Evolutionary conservation across 768 basidiomycete species (phyloP).

Genomic region (Tephrocybe rancida): DNA sequence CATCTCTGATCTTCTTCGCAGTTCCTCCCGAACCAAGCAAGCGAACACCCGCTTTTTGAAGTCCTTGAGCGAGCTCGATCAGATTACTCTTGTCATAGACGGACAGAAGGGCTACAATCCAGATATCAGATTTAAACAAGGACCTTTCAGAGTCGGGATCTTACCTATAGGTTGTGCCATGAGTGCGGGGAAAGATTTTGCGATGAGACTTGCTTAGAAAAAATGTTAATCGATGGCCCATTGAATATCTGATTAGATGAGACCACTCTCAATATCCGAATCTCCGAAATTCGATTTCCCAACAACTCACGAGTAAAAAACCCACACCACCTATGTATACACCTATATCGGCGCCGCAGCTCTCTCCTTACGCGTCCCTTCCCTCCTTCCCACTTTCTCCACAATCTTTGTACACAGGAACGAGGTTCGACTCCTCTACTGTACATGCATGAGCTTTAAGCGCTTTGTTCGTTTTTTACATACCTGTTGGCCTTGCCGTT

Average conservation of each 20-base stretch:
- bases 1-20: conserved; percentile 95
- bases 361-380: too few species aligned
- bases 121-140: not conserved
- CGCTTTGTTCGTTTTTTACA: too few species aligned
- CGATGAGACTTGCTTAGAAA: not conserved
- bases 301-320: too few species aligned
- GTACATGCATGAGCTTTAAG: too few species aligned
- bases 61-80: conserved; percentile 85
- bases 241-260: conserved; percentile 10
- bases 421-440: too few species aligned
- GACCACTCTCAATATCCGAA: too few species aligned
- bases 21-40: conserved; percentile 96
- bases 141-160: not conserved
- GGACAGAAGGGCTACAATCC: conserved; percentile 76
- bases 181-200: not conserved
- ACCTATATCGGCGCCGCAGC: too few species aligned
- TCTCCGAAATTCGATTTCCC: too few species aligned
- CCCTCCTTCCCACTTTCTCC: too few species aligned
- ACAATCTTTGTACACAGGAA: too few species aligned
- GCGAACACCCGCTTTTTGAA: conserved; percentile 78
- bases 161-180: conserved; percentile 21
- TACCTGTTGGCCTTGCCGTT: too few species aligned
- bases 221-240: conserved; percentile 7
- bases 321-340: too few species aligned
- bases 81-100: conserved; percentile 96